Conservation (phyloP, 345 rosid genomes). For the Salix exigua region DNA sequence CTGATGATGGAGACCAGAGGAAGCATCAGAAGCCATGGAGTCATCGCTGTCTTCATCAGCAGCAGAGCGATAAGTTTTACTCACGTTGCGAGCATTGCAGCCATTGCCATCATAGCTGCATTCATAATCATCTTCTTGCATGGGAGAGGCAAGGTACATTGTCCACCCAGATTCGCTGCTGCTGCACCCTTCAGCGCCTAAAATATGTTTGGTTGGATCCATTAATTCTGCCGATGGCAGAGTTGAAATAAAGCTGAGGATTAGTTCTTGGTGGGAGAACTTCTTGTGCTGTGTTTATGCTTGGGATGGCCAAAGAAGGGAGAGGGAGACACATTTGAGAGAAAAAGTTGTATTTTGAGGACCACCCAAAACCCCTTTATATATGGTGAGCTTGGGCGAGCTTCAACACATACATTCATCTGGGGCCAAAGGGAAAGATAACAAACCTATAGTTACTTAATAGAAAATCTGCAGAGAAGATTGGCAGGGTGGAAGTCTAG, state of each 20-base stretch:
- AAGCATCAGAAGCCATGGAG: slow-evolving; percentile 80
- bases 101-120: slow-evolving; percentile 22
- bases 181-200: slow-evolving; percentile 58
- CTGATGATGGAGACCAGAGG: slow-evolving; percentile 53
- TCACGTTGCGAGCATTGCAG: background rate
- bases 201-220: slow-evolving; percentile 32
- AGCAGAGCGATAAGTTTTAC: slow-evolving; percentile 3
- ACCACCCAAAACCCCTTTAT: background rate
- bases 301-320: background rate
- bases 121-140: slow-evolving; percentile 43
- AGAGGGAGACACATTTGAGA: background rate
- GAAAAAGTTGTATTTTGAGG: background rate
- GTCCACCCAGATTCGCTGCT: slow-evolving; percentile 94
- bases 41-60: slow-evolving; percentile 53
- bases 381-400: slow-evolving; percentile 10
- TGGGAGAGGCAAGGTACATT: slow-evolving; percentile 53
- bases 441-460: no score
- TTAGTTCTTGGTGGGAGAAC: background rate
- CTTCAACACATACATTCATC: background rate
- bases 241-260: background rate
- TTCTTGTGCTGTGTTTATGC: background rate
- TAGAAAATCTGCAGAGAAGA: no score
- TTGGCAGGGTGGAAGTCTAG: no score
- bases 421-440: no score
- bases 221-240: slow-evolving; percentile 10